Evolutionary conservation across 805 yeast species (phyloP), one percentile per base, ranked within the genome.

Genomic region (Candida andamanensis): DNA sequence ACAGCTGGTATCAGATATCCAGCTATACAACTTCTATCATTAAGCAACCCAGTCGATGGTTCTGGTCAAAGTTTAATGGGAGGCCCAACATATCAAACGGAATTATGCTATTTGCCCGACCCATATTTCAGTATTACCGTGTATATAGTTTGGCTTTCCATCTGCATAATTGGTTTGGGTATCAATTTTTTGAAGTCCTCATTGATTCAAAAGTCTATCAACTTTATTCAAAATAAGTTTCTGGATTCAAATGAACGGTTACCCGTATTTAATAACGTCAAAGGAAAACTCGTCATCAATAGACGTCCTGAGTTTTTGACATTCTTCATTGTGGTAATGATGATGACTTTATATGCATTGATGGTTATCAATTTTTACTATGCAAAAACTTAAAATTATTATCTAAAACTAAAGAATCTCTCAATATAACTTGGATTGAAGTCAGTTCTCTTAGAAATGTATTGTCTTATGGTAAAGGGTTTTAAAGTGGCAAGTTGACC

Each of bases 401-500:
- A 45, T 26, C 55, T 60, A 26, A 63, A 50, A 29, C 57, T 60
- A 35, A 68, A 63, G 33, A 73, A 63, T 32, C 69, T 52, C 34
- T 69, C 76, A 29, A 71, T 54, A 39, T 69, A 68, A 32, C 69
- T 67, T 3, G 76, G 72, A 40, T 73, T 72, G 50, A 78, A 84
- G 48, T 85, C 95, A 0, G 80, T 68, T 46, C 95, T 65, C 45
- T 76, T 80, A 7, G 78, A 58, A 28, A 85, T 75, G 43, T 80
- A 83, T 43, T 74, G 80, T 37, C 80, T 71, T 20, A 85, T 62
- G 5, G 80, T 60, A 29, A 66, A 68, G 7, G 78, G 78, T 49
- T 77, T 79, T 51, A 85, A 66, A 35, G 67, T 69, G 1, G 80
- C 77, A 40, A 87, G 63, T 45, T 79, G 85, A 1, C 95, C 92